Evolutionary conservation across 306 rosid species (phyloP).

Genomic region (Canavalia ensiformis): DNA sequence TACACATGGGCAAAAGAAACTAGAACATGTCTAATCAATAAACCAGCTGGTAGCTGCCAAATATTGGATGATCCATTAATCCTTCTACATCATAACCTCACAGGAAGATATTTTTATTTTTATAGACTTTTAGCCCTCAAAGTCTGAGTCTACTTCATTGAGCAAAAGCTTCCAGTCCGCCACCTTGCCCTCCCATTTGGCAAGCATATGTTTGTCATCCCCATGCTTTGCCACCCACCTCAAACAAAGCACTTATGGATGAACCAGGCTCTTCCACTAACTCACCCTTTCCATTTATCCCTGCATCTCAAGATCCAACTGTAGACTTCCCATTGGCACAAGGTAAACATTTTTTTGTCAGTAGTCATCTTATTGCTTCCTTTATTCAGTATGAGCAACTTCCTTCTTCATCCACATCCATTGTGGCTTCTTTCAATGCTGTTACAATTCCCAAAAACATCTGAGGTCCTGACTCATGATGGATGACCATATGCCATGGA

Average conservation of each 20-base stretch:
- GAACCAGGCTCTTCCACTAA: neutral
- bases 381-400: conserved; percentile 1
- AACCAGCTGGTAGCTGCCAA: too few relatives aligned
- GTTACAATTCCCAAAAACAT: neutral
- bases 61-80: too few relatives aligned
- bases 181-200: neutral
- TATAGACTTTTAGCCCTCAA: neutral
- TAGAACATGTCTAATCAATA: too few relatives aligned
- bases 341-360: neutral
- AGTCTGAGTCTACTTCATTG: neutral
- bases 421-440: neutral
- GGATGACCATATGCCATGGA: neutral
- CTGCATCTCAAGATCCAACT: neutral
- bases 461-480: neutral
- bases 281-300: neutral
- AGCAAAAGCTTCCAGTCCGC: neutral
- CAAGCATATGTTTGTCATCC: neutral
- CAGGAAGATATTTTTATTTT: too few relatives aligned
- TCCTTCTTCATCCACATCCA: neutral
- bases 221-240: neutral
- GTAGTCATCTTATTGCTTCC: neutral
- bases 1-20: neutral
- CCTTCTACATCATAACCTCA: too few relatives aligned
- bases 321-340: neutral
- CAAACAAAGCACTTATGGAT: neutral